Evolutionary conservation across 768 basidiomycete genomes (phyloP).

Genomic region (Saitozyma sp.): DNA sequence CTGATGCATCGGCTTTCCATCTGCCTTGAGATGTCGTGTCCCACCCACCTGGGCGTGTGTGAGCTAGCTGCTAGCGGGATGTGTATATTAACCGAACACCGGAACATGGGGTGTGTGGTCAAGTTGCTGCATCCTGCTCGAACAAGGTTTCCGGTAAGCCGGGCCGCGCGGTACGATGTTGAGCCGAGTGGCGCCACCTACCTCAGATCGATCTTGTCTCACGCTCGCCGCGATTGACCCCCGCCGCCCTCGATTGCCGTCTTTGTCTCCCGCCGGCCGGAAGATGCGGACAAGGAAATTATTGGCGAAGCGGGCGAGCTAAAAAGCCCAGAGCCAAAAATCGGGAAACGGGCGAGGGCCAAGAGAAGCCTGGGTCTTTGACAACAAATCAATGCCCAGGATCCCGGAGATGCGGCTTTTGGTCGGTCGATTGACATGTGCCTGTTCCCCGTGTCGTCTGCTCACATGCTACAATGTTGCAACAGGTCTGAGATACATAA

Average conservation of each 20-base stretch:
- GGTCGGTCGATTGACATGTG: not conserved
- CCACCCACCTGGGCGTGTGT: no score
- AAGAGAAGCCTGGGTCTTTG: not conserved
- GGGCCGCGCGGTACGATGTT: constrained; percentile 10
- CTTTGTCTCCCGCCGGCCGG: not conserved
- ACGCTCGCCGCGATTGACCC: not conserved
- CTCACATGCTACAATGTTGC: not conserved
- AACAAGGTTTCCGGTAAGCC: not conserved
- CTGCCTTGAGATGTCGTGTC: no score
- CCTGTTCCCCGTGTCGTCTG: not conserved
- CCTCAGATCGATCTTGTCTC: not conserved
- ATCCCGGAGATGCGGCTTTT: not conserved
- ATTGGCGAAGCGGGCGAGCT: not conserved
- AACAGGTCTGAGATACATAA: not conserved
- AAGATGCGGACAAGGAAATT: not conserved
- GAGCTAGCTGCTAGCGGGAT: no score
- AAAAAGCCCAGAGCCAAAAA: not conserved
- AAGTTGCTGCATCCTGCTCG: no score
- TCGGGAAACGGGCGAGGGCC: not conserved
- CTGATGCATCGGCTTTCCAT: no score
- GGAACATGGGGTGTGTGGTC: no score
- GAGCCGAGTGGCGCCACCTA: not conserved
- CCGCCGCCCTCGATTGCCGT: not conserved
- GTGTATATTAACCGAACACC: no score
- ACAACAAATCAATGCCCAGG: not conserved